These are phyloP conservation scores for Trichosporon sp. DNA, from an alignment of 1,284 basidiomycete genomes.

Conservation along the genomic window DNA sequence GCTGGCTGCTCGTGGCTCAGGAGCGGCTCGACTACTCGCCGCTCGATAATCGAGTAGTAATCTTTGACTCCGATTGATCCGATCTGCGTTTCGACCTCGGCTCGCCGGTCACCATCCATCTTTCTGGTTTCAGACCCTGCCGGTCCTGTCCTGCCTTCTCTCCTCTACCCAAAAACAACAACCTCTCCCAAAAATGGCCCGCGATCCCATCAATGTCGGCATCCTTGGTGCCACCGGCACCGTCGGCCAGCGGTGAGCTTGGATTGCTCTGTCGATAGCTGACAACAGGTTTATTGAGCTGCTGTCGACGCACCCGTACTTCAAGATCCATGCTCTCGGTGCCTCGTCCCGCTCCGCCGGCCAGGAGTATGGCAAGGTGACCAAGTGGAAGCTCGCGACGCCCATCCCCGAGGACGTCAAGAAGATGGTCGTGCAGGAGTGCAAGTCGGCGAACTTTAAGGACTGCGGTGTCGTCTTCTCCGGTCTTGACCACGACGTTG, in stretches of 20 bases:
- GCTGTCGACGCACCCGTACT: slow-evolving; percentile 84
- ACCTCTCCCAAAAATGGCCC: slow-evolving; percentile 16
- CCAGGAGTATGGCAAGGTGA: slow-evolving; percentile 70
- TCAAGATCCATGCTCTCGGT: slow-evolving; percentile 78
- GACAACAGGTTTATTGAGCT: slow-evolving; percentile 69
- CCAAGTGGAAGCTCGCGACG: slow-evolving; percentile 83
- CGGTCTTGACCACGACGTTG: slow-evolving; percentile 88
- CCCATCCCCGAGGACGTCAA: slow-evolving; percentile 67
- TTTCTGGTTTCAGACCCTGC: not conserved
- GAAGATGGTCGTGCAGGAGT: slow-evolving; percentile 70
- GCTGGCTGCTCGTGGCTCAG: too few species aligned
- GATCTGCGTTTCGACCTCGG: not conserved
- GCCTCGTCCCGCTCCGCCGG: slow-evolving; percentile 86
- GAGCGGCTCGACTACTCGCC: too few species aligned
- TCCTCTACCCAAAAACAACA: not conserved
- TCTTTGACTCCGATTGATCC: not conserved
- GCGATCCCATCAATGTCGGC: slow-evolving; percentile 67
- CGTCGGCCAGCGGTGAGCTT: slow-evolving; percentile 68
- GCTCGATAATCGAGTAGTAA: not conserved
- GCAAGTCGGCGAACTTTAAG: slow-evolving; percentile 68
- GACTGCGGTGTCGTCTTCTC: slow-evolving; percentile 90
- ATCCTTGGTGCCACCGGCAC: slow-evolving; percentile 95
- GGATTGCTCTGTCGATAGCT: not conserved
- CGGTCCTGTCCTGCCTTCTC: not conserved
- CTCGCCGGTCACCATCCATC: not conserved